Evolutionary conservation across 1,284 basidiomycete species (phyloP), one percentile per base, ranked within the genome.

Genomic region (Paramarasmius palmivorus): DNA sequence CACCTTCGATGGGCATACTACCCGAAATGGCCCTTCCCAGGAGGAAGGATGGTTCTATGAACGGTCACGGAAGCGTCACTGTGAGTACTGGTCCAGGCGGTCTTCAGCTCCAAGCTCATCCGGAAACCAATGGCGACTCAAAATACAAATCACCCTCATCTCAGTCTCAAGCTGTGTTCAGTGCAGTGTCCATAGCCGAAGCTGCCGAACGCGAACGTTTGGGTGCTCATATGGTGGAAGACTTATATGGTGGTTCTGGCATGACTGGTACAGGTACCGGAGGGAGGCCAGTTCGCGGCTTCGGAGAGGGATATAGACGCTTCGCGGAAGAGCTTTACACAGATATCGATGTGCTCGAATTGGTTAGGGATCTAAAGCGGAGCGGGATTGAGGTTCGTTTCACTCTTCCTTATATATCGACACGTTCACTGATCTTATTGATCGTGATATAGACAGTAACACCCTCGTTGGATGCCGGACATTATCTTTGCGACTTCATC

Each of bases 401-500:
- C 8, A 15, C 4, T 17, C 15, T 29, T 51, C n/a, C 56, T 38
- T 36, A 44, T 45, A 37, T 12, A 52, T 29, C 29, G 56, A 53
- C 57, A 51, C 20, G 56, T 20, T 36, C 5, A 49, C 38, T 47
- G 53, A 40, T 59, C 39, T 55, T 32, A 58, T 51, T 20, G 37
- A 50, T 41, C 46, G 39, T 56, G 44, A 36, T 51, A 29, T 57
- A 88, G 83, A 73, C 83, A 67, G 79, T 87, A n/a, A 82, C 84
- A 62, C 77, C 82, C 20, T 90, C 88, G 1, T 80, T 84, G 75
- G 88, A 90, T 62, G 84, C 88, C 19, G 88, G 88, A 0, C 87
- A 86, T 63, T 89, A 84, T 66, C 71, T 90, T n/a, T 86, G 83
- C 65, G 88, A 90, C 69, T 90, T 86, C 67, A 79, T 86, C 56